phyloP scores from a whole-genome alignment of 2,329 filamentous ascomycete genomes.

The Penicillium sp. region DNA sequence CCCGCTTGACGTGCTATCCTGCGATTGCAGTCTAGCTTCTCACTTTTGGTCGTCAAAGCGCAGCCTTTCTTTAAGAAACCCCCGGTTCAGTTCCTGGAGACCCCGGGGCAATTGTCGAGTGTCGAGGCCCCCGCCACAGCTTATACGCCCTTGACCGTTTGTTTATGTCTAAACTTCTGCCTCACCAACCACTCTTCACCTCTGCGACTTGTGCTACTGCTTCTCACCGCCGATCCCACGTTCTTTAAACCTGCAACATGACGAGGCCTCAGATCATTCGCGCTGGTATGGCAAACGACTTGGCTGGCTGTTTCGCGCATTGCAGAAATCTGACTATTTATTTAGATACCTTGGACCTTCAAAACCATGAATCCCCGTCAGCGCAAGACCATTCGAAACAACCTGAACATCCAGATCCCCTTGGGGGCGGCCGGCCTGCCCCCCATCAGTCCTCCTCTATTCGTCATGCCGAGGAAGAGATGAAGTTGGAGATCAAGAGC shows the following conservation, averaged over 20 bases:
- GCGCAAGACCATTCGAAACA: constrained; percentile 74
- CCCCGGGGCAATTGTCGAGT: constrained; percentile 4
- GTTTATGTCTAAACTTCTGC: constrained; percentile 8
- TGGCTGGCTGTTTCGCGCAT: not conserved
- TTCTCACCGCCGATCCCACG: constrained; percentile 13
- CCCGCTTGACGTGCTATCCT: constrained; percentile 15
- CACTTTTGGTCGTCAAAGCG: constrained; percentile 18
- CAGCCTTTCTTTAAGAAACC: constrained; percentile 23
- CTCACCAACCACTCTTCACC: constrained; percentile 22
- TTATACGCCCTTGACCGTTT: not conserved
- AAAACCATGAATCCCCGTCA: constrained; percentile 77
- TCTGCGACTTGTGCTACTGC: constrained; percentile 11
- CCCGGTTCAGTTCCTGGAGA: constrained; percentile 6
- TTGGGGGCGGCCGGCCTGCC: constrained; percentile 58
- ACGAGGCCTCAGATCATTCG: constrained; percentile 46
- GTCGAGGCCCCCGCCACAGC: not conserved
- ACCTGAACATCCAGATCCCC: constrained; percentile 50
- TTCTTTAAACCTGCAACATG: constrained; percentile 30
- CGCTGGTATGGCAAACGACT: constrained; percentile 39
- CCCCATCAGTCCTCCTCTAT: constrained; percentile 85
- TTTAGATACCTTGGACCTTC: constrained; percentile 90
- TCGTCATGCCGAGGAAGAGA: constrained; percentile 74
- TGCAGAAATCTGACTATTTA: constrained; percentile 13
- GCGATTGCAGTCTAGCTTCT: constrained; percentile 20
- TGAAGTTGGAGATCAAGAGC: constrained; percentile 66